These are phyloP conservation scores for Grifola frondosa DNA, from an alignment of 1,284 basidiomycete species.

Conservation along the genomic window DNA sequence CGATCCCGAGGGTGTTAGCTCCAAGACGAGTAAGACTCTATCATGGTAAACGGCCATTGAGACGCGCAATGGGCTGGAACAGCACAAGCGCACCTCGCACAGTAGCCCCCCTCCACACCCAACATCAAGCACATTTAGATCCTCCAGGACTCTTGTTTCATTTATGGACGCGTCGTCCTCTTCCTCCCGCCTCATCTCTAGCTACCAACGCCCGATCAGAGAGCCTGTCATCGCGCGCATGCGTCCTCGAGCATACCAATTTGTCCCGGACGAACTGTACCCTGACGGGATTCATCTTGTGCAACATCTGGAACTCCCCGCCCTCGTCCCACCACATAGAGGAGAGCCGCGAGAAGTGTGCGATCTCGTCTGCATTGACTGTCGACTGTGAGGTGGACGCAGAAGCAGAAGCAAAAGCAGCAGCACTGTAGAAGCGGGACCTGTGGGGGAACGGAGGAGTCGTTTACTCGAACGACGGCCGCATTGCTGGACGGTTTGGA, in stretches of 20 bases:
- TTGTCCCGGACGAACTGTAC: slow-evolving; percentile 87
- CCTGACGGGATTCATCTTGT: slow-evolving; percentile 94
- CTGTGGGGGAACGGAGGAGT: too few species aligned
- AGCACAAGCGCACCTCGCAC: slow-evolving; percentile 68
- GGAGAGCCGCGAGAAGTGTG: slow-evolving; percentile 90
- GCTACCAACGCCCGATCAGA: slow-evolving; percentile 16
- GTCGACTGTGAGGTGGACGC: too few species aligned
- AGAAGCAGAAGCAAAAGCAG: too few species aligned
- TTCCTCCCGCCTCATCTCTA: slow-evolving; percentile 49
- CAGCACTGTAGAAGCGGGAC: too few species aligned
- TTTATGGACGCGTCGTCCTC: slow-evolving; percentile 32
- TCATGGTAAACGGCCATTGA: slow-evolving; percentile 3
- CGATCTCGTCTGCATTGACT: slow-evolving; percentile 82
- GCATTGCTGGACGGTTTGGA: too few species aligned
- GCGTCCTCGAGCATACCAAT: slow-evolving; percentile 34
- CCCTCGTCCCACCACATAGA: slow-evolving; percentile 96
- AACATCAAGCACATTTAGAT: slow-evolving; percentile 77
- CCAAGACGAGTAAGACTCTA: slow-evolving; percentile 88
- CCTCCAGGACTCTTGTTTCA: slow-evolving; percentile 46
- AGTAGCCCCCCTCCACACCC: slow-evolving; percentile 96
- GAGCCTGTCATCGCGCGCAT: not conserved
- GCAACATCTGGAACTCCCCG: slow-evolving; percentile 89
- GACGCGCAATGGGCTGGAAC: not conserved
- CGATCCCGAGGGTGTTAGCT: slow-evolving; percentile 84
- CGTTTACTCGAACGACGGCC: too few species aligned